Conservation (phyloP, 116 monocot genomes). For the Thalassia testudinum region DNA sequence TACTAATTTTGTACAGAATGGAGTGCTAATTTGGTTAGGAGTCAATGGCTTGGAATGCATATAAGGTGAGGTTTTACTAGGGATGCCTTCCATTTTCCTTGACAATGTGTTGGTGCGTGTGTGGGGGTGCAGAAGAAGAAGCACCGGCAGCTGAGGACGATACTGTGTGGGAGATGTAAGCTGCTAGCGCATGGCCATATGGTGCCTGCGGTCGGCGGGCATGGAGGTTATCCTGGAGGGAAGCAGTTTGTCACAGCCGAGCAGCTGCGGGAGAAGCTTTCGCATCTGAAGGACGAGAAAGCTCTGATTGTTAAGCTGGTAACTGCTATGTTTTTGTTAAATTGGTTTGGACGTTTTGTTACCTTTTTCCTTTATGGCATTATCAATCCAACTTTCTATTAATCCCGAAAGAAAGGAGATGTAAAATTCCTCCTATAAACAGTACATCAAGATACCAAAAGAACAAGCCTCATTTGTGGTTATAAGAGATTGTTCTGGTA, state of each 20-base stretch:
- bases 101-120: too few species aligned
- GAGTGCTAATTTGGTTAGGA: not conserved
- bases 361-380: too few species aligned
- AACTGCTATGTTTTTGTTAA: too few species aligned
- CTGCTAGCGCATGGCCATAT: conserved; percentile 88
- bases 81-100: not conserved
- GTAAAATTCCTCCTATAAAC: too few species aligned
- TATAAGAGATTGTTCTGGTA: too few species aligned
- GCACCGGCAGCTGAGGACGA: conserved; percentile 71
- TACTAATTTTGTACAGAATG: not conserved
- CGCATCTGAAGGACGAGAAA: conserved; percentile 71
- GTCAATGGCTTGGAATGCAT: not conserved
- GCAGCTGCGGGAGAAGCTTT: conserved; percentile 73
- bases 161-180: conserved; percentile 88
- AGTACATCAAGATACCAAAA: too few species aligned
- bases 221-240: conserved; percentile 91
- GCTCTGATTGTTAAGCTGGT: conserved; percentile 89
- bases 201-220: conserved; percentile 96
- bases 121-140: conserved; percentile 88
- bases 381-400: too few species aligned
- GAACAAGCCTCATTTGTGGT: too few species aligned
- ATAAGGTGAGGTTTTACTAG: not conserved
- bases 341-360: too few species aligned
- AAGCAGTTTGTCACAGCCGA: conserved; percentile 89
- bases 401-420: too few species aligned